These are phyloP conservation scores for Camellia granthamiana DNA, from an alignment of 148 eudicot species.

Conservation along the genomic window DNA sequence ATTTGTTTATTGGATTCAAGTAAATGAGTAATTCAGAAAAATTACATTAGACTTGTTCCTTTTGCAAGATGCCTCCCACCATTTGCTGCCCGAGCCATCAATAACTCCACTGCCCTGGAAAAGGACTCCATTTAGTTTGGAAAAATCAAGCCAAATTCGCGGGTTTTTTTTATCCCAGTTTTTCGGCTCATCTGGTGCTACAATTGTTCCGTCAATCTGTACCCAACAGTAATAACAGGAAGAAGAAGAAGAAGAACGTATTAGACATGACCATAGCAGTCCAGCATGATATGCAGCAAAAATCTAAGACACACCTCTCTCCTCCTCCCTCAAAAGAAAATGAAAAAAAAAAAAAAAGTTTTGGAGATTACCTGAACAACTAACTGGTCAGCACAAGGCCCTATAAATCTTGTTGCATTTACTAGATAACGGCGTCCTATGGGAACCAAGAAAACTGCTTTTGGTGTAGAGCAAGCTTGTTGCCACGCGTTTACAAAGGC, in stretches of 20 bases:
- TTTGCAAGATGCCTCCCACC: constrained; percentile 99
- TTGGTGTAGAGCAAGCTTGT: constrained; percentile 66
- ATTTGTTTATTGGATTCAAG: neutral
- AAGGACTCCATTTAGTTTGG: constrained; percentile 55
- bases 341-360: neutral
- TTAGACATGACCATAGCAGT: constrained; percentile 11
- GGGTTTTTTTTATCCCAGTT: constrained; percentile 74
- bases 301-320: neutral
- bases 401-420: constrained; percentile 80
- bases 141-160: constrained; percentile 70
- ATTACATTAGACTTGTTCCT: constrained; percentile 86
- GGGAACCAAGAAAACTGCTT: constrained; percentile 81
- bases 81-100: constrained; percentile 97
- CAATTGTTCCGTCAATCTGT: constrained; percentile 87
- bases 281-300: neutral
- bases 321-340: neutral
- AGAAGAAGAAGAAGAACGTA: neutral
- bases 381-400: constrained; percentile 73
- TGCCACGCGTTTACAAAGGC: constrained; percentile 85
- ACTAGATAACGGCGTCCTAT: constrained; percentile 63
- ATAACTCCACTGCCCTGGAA: constrained; percentile 88
- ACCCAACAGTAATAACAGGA: constrained; percentile 2
- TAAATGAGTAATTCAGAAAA: neutral
- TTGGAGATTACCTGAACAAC: constrained; percentile 55
- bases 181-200: constrained; percentile 84